Base-by-base conservation (phyloP, 768 basidiomycete genomes). In the Macrocybe gigantea region DNA sequence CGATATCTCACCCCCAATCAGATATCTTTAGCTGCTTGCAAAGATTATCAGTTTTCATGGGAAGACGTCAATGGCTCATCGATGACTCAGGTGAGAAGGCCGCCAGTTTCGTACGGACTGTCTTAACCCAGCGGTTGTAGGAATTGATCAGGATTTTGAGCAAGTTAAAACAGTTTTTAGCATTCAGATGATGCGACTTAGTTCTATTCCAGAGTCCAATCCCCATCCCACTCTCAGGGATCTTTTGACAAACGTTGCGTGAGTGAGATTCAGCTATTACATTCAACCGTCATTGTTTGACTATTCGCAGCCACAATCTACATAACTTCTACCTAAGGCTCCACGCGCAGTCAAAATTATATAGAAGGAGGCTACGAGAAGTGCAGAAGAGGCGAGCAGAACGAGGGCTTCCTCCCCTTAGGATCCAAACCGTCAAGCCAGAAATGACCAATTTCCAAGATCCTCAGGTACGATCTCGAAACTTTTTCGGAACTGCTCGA, bases 361-460 rank as follows among this genome's bases (percentile, higher is more conserved):
- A 64, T 46, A 59, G 61, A 44, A 61, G 59, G 45, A 12, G 52
- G 29, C 38, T 62, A 0, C 57, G 52, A 5, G 48, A 50, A 13
- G 7, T 44, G 2, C 63, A 64, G n/a, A 48, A 45, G 15, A 48
- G 41, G 46, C 54, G 53, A 15, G 47, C 48, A 6, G 54, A 39
- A 15, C 45, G 46, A 7, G 61, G 64, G 10, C 42, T 22, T 2
- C 49, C 33, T 8, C 51, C 45, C 13, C 40, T 38, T 33, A 34
- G 30, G 5, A 15, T 54, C 2, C 45, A 41, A 3, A 31, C 34
- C 10, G 56, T 61, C 5, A 14, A 6, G 8, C 54, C 50, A 1
- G 66, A 67, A 49, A 64, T 67, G 64, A 56, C 68, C 46, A 68
- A 69, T 44, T 72, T 70, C 49, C 69, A 70, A 49, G 64, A 72